These are phyloP conservation scores for Neofusicoccum cordaticola DNA, from an alignment of 2,329 filamentous ascomycete genomes.

Conservation along the genomic window DNA sequence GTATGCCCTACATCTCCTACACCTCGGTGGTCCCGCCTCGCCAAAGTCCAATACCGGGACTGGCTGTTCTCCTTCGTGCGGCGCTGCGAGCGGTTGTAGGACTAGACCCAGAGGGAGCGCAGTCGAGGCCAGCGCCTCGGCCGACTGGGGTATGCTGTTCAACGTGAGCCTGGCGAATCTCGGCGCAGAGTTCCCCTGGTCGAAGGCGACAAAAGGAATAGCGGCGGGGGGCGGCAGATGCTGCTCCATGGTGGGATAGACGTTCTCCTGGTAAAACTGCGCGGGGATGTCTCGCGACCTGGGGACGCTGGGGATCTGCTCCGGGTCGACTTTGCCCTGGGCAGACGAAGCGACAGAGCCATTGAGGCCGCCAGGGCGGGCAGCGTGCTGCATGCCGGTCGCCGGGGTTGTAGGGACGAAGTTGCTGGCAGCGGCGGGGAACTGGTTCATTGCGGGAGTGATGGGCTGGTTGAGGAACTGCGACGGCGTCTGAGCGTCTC, in stretches of 20 bases:
- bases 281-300: conserved; percentile 78
- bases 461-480: conserved; percentile 57
- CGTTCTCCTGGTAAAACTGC: conserved; percentile 78
- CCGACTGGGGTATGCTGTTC: conserved; percentile 84
- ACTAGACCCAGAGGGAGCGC: conserved; percentile 83
- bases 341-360: conserved; percentile 54
- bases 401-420: conserved; percentile 45
- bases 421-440: conserved; percentile 58
- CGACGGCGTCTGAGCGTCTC: conserved; percentile 53
- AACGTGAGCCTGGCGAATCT: conserved; percentile 89
- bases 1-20: conserved; percentile 88
- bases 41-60: conserved; percentile 96
- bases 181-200: conserved; percentile 94
- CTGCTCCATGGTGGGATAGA: conserved; percentile 94
- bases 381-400: conserved; percentile 34
- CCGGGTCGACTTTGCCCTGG: conserved; percentile 77
- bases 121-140: conserved; percentile 76
- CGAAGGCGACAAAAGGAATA: conserved; percentile 86
- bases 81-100: conserved; percentile 79
- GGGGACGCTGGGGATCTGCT: conserved; percentile 90
- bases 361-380: conserved; percentile 31
- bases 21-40: conserved; percentile 83
- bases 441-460: conserved; percentile 55
- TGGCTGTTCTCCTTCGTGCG: conserved; percentile 79
- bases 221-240: conserved; percentile 86